These are phyloP conservation scores for Apocynum venetum DNA, from an alignment of 257 asterid genomes.

Conservation along the genomic window DNA sequence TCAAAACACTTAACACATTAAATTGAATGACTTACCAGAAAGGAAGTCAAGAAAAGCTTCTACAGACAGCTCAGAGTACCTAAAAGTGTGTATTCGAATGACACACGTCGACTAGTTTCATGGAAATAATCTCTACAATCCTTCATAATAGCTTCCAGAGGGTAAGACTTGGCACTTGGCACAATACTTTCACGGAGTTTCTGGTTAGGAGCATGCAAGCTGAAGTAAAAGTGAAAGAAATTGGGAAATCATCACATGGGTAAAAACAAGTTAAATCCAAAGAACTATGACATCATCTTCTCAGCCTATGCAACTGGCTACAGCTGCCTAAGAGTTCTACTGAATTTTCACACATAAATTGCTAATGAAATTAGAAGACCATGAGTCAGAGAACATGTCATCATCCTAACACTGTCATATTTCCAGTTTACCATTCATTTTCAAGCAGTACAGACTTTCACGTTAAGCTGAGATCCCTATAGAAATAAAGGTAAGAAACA, in stretches of 20 bases:
- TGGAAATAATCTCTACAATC: constrained; percentile 86
- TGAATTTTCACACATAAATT: background rate
- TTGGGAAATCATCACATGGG: constrained; percentile 5
- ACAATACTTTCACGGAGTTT: constrained; percentile 76
- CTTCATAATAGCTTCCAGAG: constrained; percentile 87
- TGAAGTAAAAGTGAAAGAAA: constrained; percentile 31
- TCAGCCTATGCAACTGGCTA: background rate
- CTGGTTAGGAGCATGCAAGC: constrained; percentile 96
- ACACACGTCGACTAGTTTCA: constrained; percentile 81
- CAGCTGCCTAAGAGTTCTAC: background rate
- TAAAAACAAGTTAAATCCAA: background rate
- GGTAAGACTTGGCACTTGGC: constrained; percentile 91
- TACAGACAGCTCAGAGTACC: constrained; percentile 38
- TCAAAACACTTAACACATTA: constrained; percentile 3
- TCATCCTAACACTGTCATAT: background rate
- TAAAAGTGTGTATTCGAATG: constrained; percentile 86
- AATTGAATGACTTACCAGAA: constrained; percentile 8
- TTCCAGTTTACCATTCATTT: background rate
- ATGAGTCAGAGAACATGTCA: background rate
- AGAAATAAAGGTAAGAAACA: background rate
- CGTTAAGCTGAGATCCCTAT: background rate
- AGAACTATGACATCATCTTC: background rate
- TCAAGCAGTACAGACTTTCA: background rate
- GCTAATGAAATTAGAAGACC: background rate
- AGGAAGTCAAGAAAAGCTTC: background rate